Percentiles rank a stretch among this genome's conserved stretches.
These are phyloP conservation scores for Urtica urens DNA, from an alignment of 306 rosid genomes.

Conservation along the genomic window DNA sequence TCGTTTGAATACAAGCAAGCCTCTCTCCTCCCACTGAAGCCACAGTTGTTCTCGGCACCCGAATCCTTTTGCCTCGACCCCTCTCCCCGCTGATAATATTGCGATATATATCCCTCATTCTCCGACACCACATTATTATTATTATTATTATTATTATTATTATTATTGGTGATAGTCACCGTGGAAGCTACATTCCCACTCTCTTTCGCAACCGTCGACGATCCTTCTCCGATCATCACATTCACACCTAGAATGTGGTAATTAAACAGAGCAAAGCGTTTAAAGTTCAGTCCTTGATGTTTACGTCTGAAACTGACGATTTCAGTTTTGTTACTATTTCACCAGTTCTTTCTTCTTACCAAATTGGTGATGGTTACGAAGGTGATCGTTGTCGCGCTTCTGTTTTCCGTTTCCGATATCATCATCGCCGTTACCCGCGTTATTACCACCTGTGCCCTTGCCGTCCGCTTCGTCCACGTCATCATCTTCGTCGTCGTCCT, in stretches of 20 bases:
- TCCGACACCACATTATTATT: constrained; percentile 37
- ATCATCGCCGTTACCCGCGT: constrained; percentile 22
- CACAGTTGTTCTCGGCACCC: constrained; percentile 62
- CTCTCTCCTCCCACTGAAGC: constrained; percentile 79
- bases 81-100: constrained; percentile 61
- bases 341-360: constrained; percentile 31
- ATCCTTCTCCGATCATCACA: constrained; percentile 42
- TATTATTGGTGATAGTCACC: no score
- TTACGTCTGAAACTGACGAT: no score
- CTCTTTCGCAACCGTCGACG: constrained; percentile 53
- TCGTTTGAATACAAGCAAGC: constrained; percentile 38
- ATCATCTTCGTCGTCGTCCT: constrained; percentile 43
- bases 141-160: constrained; percentile 14
- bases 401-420: constrained; percentile 54
- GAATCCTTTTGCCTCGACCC: constrained; percentile 57
- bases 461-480: constrained; percentile 49
- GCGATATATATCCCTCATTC: constrained; percentile 68
- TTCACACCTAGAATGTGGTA: constrained; percentile 17
- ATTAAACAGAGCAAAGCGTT: background rate
- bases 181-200: constrained; percentile 38
- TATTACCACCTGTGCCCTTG: constrained; percentile 31
- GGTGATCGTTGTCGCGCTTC: constrained; percentile 28
- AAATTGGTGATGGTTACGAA: constrained; percentile 41
- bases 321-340: no score
- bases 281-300: background rate